Evolutionary conservation across 2,329 filamentous ascomycete genomes (phyloP).

Genomic region (Phialophora verrucosa): DNA sequence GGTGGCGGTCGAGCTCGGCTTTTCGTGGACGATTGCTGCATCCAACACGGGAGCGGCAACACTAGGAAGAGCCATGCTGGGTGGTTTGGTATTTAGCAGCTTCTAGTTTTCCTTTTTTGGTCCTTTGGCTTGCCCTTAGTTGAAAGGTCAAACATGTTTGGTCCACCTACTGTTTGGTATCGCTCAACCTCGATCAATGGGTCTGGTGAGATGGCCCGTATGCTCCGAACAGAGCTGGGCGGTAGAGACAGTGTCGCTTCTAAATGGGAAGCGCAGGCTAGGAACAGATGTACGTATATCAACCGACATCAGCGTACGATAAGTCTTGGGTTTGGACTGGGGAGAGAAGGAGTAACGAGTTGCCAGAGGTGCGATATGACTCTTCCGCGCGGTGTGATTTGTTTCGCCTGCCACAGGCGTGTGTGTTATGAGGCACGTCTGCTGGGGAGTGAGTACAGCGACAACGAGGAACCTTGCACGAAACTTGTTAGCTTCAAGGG

Average conservation of each 20-base stretch:
- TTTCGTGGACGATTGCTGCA: slow-evolving; percentile 36
- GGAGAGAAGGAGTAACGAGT: not conserved
- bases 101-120: slow-evolving; percentile 14
- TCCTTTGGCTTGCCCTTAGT: slow-evolving; percentile 27
- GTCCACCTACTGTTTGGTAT: slow-evolving; percentile 36
- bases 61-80: slow-evolving; percentile 39
- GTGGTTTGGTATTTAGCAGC: slow-evolving; percentile 25
- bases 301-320: slow-evolving; percentile 60
- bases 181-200: slow-evolving; percentile 48
- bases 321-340: slow-evolving; percentile 16
- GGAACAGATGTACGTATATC: slow-evolving; percentile 60
- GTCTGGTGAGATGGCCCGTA: slow-evolving; percentile 59
- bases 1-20: slow-evolving; percentile 31
- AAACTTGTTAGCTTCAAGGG: slow-evolving; percentile 10
- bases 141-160: slow-evolving; percentile 27
- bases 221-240: slow-evolving; percentile 62
- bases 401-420: slow-evolving; percentile 5
- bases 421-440: slow-evolving; percentile 22
- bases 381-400: not conserved
- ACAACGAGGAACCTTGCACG: slow-evolving; percentile 3
- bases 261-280: slow-evolving; percentile 61
- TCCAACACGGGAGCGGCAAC: slow-evolving; percentile 37
- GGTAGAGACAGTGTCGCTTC: slow-evolving; percentile 63
- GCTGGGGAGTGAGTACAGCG: slow-evolving; percentile 5
- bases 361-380: not conserved